phyloP scores from a whole-genome alignment of 306 rosid species.

The Cicer arietinum region DNA sequence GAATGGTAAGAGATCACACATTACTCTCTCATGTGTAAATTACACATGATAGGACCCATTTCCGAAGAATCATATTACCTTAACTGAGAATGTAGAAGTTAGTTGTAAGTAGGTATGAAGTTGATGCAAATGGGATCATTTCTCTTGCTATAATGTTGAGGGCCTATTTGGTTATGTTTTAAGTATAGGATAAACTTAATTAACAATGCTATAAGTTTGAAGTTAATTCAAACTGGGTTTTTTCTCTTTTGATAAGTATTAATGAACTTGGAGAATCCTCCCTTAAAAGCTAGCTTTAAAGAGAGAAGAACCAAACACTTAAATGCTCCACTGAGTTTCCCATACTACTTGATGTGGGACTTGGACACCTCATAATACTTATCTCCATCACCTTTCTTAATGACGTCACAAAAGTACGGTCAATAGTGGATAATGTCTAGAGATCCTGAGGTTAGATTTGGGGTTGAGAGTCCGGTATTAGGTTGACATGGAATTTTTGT shows the following conservation, averaged over 20 bases:
- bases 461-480: not conserved
- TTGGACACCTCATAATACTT: no score
- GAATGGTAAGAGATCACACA: no score
- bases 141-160: not conserved
- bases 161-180: not conserved
- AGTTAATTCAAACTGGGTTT: not conserved
- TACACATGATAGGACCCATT: no score
- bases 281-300: no score
- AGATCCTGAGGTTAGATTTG: not conserved
- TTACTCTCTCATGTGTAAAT: no score
- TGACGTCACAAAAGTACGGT: slow-evolving; percentile 22
- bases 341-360: no score
- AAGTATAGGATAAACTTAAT: not conserved
- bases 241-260: not conserved
- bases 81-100: not conserved
- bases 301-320: no score
- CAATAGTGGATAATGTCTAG: slow-evolving; percentile 26
- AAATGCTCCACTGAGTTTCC: no score
- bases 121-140: not conserved
- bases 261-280: no score
- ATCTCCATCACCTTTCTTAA: not conserved
- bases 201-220: not conserved
- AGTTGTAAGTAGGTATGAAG: not conserved
- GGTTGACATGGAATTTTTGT: not conserved
- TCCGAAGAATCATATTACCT: not conserved